These are phyloP conservation scores for Aegle marmelos DNA, from an alignment of 345 rosid genomes.

Conservation along the genomic window DNA sequence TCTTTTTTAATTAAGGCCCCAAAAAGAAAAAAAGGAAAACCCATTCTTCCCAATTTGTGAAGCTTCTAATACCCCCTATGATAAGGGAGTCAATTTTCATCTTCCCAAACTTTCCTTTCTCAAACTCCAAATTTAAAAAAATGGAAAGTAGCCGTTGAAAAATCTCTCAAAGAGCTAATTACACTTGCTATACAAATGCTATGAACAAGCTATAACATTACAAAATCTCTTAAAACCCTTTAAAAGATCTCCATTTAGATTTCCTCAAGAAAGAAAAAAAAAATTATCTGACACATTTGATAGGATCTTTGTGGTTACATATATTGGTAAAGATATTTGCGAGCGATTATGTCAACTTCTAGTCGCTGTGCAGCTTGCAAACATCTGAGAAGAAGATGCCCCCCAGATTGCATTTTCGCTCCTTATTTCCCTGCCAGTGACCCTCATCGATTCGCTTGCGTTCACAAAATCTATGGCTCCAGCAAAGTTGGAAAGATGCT, in stretches of 20 bases:
- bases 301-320: neutral
- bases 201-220: neutral
- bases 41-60: neutral
- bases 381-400: conserved; percentile 67
- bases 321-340: neutral
- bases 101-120: conserved; percentile 17
- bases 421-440: conserved; percentile 57
- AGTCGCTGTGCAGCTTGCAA: conserved; percentile 66
- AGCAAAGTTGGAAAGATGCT: conserved; percentile 70
- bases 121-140: neutral
- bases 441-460: conserved; percentile 51
- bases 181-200: neutral
- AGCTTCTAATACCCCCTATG: neutral
- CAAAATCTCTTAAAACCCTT: neutral
- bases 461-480: conserved; percentile 76
- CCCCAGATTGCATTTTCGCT: conserved; percentile 61
- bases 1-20: too few relatives aligned
- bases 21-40: too few relatives aligned
- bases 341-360: neutral
- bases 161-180: neutral
- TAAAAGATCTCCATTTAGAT: conserved; percentile 2
- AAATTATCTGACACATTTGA: neutral
- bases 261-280: neutral
- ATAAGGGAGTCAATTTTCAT: neutral
- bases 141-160: conserved; percentile 36